Base-by-base conservation (phyloP, 768 basidiomycete species). In the Paxillus ammoniavirescens region DNA sequence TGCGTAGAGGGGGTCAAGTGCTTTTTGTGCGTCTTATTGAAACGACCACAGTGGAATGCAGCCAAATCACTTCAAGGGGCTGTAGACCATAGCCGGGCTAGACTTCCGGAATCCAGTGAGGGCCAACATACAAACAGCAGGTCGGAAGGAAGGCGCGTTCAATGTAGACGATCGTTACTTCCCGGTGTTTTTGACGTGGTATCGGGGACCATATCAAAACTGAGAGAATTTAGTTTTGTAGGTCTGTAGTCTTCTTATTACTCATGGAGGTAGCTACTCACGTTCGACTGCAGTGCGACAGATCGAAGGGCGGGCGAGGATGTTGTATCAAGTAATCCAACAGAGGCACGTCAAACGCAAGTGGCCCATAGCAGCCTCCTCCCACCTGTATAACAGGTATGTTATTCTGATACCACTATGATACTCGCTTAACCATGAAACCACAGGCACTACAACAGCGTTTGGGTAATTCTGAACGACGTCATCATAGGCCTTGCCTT, bases 401-500 rank as follows among this genome's bases (percentile, higher is more conserved):
- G 77, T 63, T 4, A 42, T 1, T 37, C 28, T 26, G 38, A 17
- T 26, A 45, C 36, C 51, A 13, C 14, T 15, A 37, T 36, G 41
- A 35, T 18, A 14, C n/a, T n/a, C 2, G 13, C 26, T 7, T 50
- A 28, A 57, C 43, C 8, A 52, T 31, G 17, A 53, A 14, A 43
- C 28, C 40, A 21, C 48, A 94, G 91, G 48, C 94, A 96, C 67
- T 95, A 91, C 75, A 97, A 95, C 63, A 85, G 82, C 30, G 77
- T 96, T 2, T 98, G 96, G 96, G 75, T 96, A 2, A 80, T 94
- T 28, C 66, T 93, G 60, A 98, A 98, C 69, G 96, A 98, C 64
- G 67, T 94, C 26, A 93, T 93, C 26, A 77, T 97, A 28, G 96
- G 96, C 1, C 69, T 82, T 40, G 86, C 87, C 0, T 73, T 90